Evolutionary conservation across 495 filamentous ascomycete species (phyloP), one percentile per base, ranked within the genome.

Genomic region (Cetradonia linearis): DNA sequence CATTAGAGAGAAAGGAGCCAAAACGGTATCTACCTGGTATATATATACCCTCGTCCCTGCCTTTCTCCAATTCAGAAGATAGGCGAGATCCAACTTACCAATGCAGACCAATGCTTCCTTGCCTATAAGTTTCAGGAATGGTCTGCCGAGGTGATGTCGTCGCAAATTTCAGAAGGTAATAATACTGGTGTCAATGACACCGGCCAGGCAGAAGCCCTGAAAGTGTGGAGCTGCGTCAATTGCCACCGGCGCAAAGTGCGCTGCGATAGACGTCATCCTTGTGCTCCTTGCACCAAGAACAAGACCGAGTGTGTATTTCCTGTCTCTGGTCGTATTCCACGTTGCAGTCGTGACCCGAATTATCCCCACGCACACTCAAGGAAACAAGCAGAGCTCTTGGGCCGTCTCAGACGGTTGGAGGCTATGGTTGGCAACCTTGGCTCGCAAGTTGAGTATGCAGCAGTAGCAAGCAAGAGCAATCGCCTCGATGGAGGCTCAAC

Each of bases 221-320:
- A 61, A 18, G 28, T 54, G 23, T 65, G 63, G 65, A 67, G 54
- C 40, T 67, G 65, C 52, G 36, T 65, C 38, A 63, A 55, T 40
- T 67, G 65, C 60, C 63, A 63, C n/a, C 60, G 63, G 28, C 59
- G 65, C 27, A 67, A 67, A 53, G 42, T 65, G 7, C 65, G 65
- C 18, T 67, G 65, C 57, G 56, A 67, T 54, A 59, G 65, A 59
- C 63, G 54, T 25, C 44, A 44, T 20, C 65, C 65, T 50, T 67
- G 65, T 44, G 31, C 33, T 25, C 55, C 49, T 38, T 67, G 65
- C 40, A 38, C 53, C 31, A 62, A 44, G 55, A 62, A 50, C 5
- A 47, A 54, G 16, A 46, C 50, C 5, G 60, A 65, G 5, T 67
- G 65, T 56, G 40, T 46, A 0, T 67, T 61, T 61, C 65, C 65